Conservation (phyloP, 345 rosid species). For the Linum trigynum region DNA sequence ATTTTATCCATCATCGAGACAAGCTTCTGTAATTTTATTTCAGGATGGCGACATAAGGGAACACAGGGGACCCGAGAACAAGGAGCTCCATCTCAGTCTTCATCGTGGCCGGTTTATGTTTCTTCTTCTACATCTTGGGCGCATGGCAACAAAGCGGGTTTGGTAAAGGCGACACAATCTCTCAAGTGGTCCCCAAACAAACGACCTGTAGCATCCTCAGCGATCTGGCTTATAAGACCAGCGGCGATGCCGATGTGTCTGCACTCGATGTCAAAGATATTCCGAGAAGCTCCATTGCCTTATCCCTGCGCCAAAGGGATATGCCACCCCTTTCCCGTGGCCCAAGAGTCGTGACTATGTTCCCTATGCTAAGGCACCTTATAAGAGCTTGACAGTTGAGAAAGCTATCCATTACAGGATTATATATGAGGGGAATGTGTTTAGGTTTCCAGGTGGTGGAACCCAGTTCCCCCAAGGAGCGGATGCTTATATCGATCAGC, state of each 20-base stretch:
- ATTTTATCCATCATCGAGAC: too few species aligned
- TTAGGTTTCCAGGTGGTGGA: background rate
- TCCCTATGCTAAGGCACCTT: background rate
- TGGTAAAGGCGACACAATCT: conserved; percentile 23
- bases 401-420: background rate
- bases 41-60: conserved; percentile 22
- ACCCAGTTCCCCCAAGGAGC: background rate
- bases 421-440: background rate
- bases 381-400: background rate
- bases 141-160: conserved; percentile 27
- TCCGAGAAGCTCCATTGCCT: conserved; percentile 3
- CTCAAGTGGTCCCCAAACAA: conserved; percentile 14
- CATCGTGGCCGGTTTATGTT: conserved; percentile 16
- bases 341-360: conserved; percentile 3
- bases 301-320: background rate
- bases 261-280: conserved; percentile 4
- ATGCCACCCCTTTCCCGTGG: background rate
- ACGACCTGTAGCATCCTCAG: conserved; percentile 17
- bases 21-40: background rate
- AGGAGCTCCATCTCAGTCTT: conserved; percentile 15
- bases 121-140: conserved; percentile 22
- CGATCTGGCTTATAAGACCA: conserved; percentile 20
- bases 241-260: conserved; percentile 17
- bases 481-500: background rate
- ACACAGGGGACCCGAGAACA: conserved; percentile 14